Evolutionary conservation across 345 rosid species (phyloP), one percentile per base, ranked within the genome.

Genomic region (Noccaea caerulescens): DNA sequence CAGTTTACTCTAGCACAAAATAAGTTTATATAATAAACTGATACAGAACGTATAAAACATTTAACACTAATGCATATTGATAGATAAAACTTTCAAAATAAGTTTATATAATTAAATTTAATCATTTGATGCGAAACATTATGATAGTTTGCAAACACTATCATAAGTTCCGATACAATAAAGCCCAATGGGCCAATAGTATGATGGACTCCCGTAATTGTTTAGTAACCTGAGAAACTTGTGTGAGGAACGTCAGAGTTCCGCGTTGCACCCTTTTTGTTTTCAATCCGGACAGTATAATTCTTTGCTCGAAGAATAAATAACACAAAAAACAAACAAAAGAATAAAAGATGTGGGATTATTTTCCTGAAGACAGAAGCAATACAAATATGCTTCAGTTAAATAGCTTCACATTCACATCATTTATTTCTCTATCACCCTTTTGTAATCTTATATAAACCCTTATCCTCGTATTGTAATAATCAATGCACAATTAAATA

Each of bases 381-480:
- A 73, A 73, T 73, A 58, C 58, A 66, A 73, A 73, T 47, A 66
- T 73, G 72, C 66, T 57, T 41, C 33, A 39, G 18, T 39, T 72
- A 44, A 8, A 65, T 16, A 66, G 30, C 66, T 42, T 33, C n/a
- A 41, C 18, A 33, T 12, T 50, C 16, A 66, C 59, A 36, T 65
- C 14, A 32, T 55, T 54, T 25, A 44, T 13, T 2, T 33, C 36
- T 50, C 33, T 39, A 50, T 27, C 20, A 23, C 30, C 38, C 27
- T 61, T 53, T 33, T 9, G 12, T 32, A 13, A 20, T 64, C 42
- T 38, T 72, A 65, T 65, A 73, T 38, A 44, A 53, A 20, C 55
- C 45, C 30, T 4, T 18, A 56, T 66, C n/a, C 13, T 63, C 23
- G 20, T 27, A 43, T 16, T 43, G 37, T 62, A 42, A 32, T 53